Conservation (phyloP, 345 rosid genomes). For the Gossypium ekmanianum region DNA sequence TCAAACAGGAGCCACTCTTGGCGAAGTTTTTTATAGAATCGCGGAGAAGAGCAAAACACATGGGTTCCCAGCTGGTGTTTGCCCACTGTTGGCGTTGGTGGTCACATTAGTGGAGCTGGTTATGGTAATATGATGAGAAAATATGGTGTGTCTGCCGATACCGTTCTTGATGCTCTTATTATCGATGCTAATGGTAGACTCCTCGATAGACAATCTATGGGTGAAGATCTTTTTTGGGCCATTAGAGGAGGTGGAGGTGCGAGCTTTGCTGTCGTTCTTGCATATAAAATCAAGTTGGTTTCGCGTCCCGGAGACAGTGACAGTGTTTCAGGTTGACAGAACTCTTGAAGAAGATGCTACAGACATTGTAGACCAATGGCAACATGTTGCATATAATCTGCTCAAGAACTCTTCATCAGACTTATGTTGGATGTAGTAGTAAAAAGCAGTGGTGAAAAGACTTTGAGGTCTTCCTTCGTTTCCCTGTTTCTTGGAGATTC, state of each 20-base stretch:
- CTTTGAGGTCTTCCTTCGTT: not conserved
- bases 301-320: not conserved
- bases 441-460: not conserved
- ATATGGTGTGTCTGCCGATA: not conserved
- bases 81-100: slow-evolving; percentile 4
- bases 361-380: slow-evolving; percentile 2
- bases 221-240: slow-evolving; percentile 5
- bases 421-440: not conserved
- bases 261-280: not conserved
- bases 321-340: not conserved
- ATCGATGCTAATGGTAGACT: not conserved
- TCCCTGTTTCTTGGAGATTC: slow-evolving; percentile 4
- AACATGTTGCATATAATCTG: not conserved
- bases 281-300: not conserved
- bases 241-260: slow-evolving; percentile 9
- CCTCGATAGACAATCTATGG: not conserved
- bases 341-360: not conserved
- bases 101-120: slow-evolving; percentile 4
- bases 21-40: not conserved
- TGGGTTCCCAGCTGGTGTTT: slow-evolving; percentile 12
- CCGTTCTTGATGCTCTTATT: not conserved
- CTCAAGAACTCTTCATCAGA: slow-evolving; percentile 4
- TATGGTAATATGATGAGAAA: slow-evolving; percentile 8
- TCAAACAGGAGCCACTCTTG: not conserved
- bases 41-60: not conserved